These are phyloP conservation scores for Castanea sativa DNA, from an alignment of 306 rosid genomes.

Conservation along the genomic window DNA sequence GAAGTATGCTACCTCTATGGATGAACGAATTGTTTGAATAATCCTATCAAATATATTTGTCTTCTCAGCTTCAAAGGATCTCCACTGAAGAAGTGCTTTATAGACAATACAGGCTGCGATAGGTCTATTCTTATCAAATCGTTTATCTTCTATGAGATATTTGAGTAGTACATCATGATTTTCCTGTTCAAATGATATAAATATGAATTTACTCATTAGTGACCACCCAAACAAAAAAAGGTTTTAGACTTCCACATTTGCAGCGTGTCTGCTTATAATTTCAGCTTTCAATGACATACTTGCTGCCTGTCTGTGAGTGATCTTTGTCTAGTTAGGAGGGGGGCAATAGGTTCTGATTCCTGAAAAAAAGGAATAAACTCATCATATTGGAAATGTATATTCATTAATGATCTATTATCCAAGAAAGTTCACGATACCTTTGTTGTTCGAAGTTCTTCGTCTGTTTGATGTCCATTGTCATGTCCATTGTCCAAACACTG, in stretches of 20 bases:
- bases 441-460: slow-evolving; percentile 46
- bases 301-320: slow-evolving; percentile 86
- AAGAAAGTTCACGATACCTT: slow-evolving; percentile 41
- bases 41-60: slow-evolving; percentile 79
- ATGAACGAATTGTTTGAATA: slow-evolving; percentile 55
- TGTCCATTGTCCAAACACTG: slow-evolving; percentile 60
- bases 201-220: not conserved
- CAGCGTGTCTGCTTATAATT: slow-evolving; percentile 1
- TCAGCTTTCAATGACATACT: slow-evolving; percentile 40
- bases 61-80: slow-evolving; percentile 84
- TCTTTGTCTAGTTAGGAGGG: slow-evolving; percentile 65
- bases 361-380: slow-evolving; percentile 27
- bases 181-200: slow-evolving; percentile 54
- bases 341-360: slow-evolving; percentile 50
- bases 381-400: slow-evolving; percentile 17
- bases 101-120: slow-evolving; percentile 70
- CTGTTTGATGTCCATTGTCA: slow-evolving; percentile 46
- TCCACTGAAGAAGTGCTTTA: slow-evolving; percentile 85
- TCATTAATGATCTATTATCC: not conserved
- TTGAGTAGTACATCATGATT: slow-evolving; percentile 75
- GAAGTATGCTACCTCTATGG: slow-evolving; percentile 57
- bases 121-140: slow-evolving; percentile 70
- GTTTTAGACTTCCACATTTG: not conserved
- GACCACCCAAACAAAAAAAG: not conserved
- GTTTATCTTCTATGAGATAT: slow-evolving; percentile 67